Percentiles rank a stretch among this genome's conserved stretches.
These are phyloP conservation scores for Amyloporia xantha DNA, from an alignment of 768 basidiomycete genomes.

Conservation along the genomic window DNA sequence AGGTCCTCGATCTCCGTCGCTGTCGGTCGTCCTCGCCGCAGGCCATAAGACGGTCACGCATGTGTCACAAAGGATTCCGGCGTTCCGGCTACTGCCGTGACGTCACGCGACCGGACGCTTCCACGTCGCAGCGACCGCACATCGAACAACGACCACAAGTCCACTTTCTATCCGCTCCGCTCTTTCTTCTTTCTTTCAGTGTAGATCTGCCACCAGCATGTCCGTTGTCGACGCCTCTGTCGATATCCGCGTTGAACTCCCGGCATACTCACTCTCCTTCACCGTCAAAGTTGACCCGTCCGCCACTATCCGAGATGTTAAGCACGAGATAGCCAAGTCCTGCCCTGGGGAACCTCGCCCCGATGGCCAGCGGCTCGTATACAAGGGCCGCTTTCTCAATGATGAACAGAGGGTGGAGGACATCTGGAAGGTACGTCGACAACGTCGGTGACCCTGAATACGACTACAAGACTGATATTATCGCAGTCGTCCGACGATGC, in stretches of 20 bases:
- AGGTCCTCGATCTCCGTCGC: no score
- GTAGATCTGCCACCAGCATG: background rate
- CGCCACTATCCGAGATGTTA: slow-evolving; percentile 55
- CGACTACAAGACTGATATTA: background rate
- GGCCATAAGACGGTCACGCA: no score
- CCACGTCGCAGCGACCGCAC: background rate
- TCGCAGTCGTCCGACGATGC: slow-evolving; percentile 48
- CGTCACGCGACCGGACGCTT: background rate
- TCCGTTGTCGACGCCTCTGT: slow-evolving; percentile 19
- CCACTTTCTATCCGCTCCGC: background rate
- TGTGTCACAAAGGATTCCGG: background rate
- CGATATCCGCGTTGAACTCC: slow-evolving; percentile 61
- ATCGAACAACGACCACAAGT: background rate
- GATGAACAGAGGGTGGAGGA: slow-evolving; percentile 61
- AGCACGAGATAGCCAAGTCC: slow-evolving; percentile 51
- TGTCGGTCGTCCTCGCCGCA: no score
- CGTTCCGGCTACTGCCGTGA: background rate
- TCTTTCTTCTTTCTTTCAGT: background rate
- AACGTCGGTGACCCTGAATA: slow-evolving; percentile 3
- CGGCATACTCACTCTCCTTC: slow-evolving; percentile 68
- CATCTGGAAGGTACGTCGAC: slow-evolving; percentile 58
- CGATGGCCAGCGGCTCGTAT: slow-evolving; percentile 73
- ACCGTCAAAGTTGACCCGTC: slow-evolving; percentile 40
- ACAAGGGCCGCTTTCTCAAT: slow-evolving; percentile 59
- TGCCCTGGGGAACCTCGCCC: slow-evolving; percentile 61